phyloP scores from a whole-genome alignment of 306 rosid genomes.

The Sechiopsis laciniata region DNA sequence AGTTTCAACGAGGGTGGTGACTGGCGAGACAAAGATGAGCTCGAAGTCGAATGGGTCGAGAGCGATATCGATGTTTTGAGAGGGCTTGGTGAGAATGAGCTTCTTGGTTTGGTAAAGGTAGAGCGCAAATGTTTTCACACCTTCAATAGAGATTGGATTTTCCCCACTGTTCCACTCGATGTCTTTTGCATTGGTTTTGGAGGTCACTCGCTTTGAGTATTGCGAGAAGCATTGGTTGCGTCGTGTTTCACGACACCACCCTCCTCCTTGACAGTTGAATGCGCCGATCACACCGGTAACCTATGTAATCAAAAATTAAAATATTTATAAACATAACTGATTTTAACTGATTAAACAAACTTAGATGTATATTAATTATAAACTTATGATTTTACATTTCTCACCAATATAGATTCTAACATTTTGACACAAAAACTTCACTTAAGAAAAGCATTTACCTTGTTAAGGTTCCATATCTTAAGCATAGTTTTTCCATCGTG shows the following conservation, averaged over 20 bases:
- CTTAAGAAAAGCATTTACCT: constrained; percentile 33
- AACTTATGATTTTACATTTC: too few species aligned
- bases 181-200: constrained; percentile 51
- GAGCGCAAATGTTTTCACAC: constrained; percentile 45
- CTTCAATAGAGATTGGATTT: constrained; percentile 49
- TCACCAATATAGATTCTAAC: too few species aligned
- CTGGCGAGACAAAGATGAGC: constrained; percentile 66
- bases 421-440: too few species aligned
- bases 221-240: constrained; percentile 62
- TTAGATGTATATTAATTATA: too few species aligned
- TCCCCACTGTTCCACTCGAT: constrained; percentile 73
- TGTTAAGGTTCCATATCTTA: constrained; percentile 88
- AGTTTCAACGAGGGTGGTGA: constrained; percentile 36
- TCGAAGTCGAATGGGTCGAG: constrained; percentile 85
- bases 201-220: constrained; percentile 49
- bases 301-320: too few species aligned
- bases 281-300: constrained; percentile 81
- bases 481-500: constrained; percentile 92
- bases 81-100: constrained; percentile 43
- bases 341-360: too few species aligned
- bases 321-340: too few species aligned
- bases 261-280: constrained; percentile 97
- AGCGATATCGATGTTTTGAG: constrained; percentile 47
- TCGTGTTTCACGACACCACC: constrained; percentile 67
- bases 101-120: constrained; percentile 60